Conservation (phyloP, 2,329 filamentous ascomycete species). For the Phialophora expanda region DNA sequence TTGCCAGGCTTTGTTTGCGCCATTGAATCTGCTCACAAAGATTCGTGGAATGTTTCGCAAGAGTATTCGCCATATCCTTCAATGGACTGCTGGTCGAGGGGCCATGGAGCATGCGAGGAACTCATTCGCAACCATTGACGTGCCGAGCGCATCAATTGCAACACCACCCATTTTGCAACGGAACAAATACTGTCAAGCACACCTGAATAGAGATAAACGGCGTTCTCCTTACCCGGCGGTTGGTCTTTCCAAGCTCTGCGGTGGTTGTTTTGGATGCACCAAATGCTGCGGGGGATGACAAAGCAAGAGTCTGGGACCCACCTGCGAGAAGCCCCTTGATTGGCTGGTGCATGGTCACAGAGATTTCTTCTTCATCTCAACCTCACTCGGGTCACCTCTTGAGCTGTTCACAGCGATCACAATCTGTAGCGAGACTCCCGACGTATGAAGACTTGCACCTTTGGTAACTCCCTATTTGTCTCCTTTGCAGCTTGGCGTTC, state of each 20-base stretch:
- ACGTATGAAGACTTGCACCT: neutral
- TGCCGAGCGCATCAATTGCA: neutral
- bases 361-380: neutral
- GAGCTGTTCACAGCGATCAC: neutral
- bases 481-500: neutral
- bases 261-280: neutral
- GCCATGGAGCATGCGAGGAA: neutral
- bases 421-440: neutral
- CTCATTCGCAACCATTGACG: neutral
- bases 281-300: neutral
- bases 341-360: neutral
- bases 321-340: neutral
- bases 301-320: neutral
- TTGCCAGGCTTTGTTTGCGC: slow-evolving; percentile 1
- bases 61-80: neutral
- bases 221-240: neutral
- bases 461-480: neutral
- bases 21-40: neutral
- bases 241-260: neutral
- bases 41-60: neutral
- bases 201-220: neutral
- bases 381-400: neutral
- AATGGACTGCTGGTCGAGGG: neutral
- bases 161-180: neutral
- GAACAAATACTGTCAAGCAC: neutral